Conservation (phyloP, 2,329 filamentous ascomycete genomes). For the Nigrospora osmanthi region DNA sequence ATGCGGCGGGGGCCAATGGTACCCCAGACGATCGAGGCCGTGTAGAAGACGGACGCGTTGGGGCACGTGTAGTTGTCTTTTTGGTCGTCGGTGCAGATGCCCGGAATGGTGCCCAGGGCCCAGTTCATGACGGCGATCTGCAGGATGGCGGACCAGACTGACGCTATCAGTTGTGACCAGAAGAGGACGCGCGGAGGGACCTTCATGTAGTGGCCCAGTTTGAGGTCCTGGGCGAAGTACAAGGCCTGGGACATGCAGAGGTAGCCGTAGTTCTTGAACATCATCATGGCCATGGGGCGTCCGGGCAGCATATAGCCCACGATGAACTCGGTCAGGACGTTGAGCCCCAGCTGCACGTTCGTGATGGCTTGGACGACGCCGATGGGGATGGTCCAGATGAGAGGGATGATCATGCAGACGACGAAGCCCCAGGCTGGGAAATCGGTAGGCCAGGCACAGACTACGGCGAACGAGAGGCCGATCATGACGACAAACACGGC, state of each 20-base stretch:
- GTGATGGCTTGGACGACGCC: conserved; percentile 55
- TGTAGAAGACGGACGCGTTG: conserved; percentile 22
- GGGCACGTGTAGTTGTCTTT: conserved; percentile 22
- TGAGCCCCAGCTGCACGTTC: conserved; percentile 57
- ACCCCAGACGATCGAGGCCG: conserved; percentile 24
- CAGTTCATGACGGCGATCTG: conserved; percentile 34
- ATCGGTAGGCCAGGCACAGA: conserved; percentile 45
- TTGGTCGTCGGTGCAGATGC: conserved; percentile 19
- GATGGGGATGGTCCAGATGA: conserved; percentile 53
- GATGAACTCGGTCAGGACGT: conserved; percentile 24
- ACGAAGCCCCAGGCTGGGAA: conserved; percentile 52
- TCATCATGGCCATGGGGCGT: conserved; percentile 21
- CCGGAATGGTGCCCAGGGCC: conserved; percentile 19
- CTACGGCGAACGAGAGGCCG: conserved; percentile 37
- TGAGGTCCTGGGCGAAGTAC: conserved; percentile 23
- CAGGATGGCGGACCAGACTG: conserved; percentile 27
- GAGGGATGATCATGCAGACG: conserved; percentile 47
- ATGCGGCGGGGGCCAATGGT: conserved; percentile 23
- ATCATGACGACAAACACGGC: conserved; percentile 21
- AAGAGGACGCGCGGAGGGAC: conserved; percentile 23
- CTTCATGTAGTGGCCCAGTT: conserved; percentile 14
- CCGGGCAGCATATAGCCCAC: conserved; percentile 23
- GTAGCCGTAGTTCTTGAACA: conserved; percentile 24
- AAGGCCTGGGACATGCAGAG: conserved; percentile 24
- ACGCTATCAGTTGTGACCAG: conserved; percentile 4